Percentiles rank a stretch among this genome's conserved stretches.
phyloP scores from a whole-genome alignment of 352 stramenopile species.

The Phytophthora quininea region DNA sequence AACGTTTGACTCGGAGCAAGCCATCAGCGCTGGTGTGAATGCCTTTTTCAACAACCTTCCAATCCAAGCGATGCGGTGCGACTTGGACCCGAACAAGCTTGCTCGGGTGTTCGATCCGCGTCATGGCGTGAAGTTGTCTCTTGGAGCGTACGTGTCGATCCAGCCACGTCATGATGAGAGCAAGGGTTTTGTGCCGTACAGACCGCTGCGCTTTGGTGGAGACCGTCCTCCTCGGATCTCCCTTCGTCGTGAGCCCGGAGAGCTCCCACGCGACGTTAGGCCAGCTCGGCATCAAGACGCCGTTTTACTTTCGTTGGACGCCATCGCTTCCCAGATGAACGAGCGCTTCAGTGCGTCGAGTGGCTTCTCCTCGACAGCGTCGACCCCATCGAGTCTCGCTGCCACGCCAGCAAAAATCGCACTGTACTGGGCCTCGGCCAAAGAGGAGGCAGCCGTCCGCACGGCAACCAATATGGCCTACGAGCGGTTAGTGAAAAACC shows the following conservation, averaged over 20 bases:
- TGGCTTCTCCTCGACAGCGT: background rate
- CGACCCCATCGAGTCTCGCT: background rate
- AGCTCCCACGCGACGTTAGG: conserved; percentile 17
- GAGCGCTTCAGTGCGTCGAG: conserved; percentile 5
- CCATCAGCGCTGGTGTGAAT: conserved; percentile 61
- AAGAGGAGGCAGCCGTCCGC: conserved; percentile 31
- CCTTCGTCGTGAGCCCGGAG: conserved; percentile 19
- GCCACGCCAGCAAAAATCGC: conserved; percentile 1
- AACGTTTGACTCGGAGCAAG: conserved; percentile 65
- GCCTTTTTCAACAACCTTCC: conserved; percentile 79
- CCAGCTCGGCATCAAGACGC: conserved; percentile 9
- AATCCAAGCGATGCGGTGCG: conserved; percentile 80
- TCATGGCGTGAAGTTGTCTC: conserved; percentile 35
- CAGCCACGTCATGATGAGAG: conserved; percentile 26
- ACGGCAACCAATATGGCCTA: conserved; percentile 25
- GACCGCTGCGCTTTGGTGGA: conserved; percentile 33
- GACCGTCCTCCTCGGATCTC: conserved; percentile 26
- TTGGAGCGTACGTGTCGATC: conserved; percentile 38
- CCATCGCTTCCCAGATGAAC: conserved; percentile 16
- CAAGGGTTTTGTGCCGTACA: conserved; percentile 38
- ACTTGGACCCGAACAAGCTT: conserved; percentile 35
- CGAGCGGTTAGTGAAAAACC: conserved; percentile 30
- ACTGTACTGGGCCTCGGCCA: conserved; percentile 4
- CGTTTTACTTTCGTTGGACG: conserved; percentile 18
- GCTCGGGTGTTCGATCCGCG: conserved; percentile 44